A percentile compares a stretch with the other conserved stretches of the same genome.
These are phyloP conservation scores for Tolypocladium nubicola DNA, from an alignment of 2,329 filamentous ascomycete genomes.

Conservation along the genomic window DNA sequence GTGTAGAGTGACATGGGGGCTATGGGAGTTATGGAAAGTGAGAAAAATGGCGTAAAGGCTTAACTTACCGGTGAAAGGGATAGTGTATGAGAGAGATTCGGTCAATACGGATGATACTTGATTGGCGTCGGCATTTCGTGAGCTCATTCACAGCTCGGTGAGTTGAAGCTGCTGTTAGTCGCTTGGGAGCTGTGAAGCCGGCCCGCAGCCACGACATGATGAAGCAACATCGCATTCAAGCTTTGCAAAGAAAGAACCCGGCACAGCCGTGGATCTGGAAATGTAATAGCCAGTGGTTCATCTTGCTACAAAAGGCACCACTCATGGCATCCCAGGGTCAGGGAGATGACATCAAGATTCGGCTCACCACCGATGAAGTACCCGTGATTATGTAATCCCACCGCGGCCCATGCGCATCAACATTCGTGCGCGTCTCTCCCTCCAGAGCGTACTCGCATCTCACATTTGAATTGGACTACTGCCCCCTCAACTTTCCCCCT, in stretches of 20 bases:
- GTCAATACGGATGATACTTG: neutral
- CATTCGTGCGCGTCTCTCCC: neutral
- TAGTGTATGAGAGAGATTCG: neutral
- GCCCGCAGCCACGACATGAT: neutral
- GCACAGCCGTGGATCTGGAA: neutral
- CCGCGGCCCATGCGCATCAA: neutral
- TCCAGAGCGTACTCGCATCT: neutral
- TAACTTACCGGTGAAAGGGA: neutral
- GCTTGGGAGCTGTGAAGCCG: neutral
- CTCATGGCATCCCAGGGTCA: neutral
- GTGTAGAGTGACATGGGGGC: neutral
- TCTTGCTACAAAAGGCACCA: neutral
- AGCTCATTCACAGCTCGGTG: neutral
- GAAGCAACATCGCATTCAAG: neutral
- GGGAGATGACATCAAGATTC: neutral
- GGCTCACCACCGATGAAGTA: neutral
- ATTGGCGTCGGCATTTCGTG: neutral
- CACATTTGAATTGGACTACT: neutral
- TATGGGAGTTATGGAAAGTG: neutral
- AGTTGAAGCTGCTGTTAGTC: neutral
- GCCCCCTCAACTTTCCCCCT: neutral
- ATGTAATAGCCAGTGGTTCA: too few relatives aligned
- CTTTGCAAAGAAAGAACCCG: too few relatives aligned
- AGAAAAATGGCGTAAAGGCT: neutral
- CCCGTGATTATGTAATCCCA: neutral